Conservation (phyloP, 129 eudicot species). For the Tagetes erecta region DNA sequence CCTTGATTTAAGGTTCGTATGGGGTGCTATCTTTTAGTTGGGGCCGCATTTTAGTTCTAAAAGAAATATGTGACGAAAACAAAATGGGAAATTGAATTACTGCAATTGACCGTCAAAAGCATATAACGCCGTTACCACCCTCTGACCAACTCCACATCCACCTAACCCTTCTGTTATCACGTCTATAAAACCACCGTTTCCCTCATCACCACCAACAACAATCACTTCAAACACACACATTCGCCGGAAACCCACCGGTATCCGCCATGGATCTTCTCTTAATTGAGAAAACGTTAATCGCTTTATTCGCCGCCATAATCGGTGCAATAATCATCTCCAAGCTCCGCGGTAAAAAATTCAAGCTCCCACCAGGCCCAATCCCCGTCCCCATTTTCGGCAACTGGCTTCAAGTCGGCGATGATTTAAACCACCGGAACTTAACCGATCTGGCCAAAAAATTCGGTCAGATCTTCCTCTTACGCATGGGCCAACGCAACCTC, state of each 20-base stretch:
- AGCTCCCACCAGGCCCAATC: slow-evolving; percentile 86
- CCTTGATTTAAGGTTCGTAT: too few relatives aligned
- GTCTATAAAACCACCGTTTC: slow-evolving; percentile 21
- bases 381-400: slow-evolving; percentile 86
- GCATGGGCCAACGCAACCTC: slow-evolving; percentile 73
- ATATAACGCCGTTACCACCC: slow-evolving; percentile 25
- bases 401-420: slow-evolving; percentile 96
- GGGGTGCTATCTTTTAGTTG: too few relatives aligned
- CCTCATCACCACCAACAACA: not conserved
- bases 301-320: slow-evolving; percentile 52
- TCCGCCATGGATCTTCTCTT: slow-evolving; percentile 71
- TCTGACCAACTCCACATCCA: slow-evolving; percentile 28
- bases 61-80: too few relatives aligned
- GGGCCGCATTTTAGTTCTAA: too few relatives aligned
- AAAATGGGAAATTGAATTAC: not conserved
- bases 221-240: not conserved
- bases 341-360: slow-evolving; percentile 56
- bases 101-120: slow-evolving; percentile 25
- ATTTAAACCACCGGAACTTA: slow-evolving; percentile 72
- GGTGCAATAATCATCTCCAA: slow-evolving; percentile 66
- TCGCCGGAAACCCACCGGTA: slow-evolving; percentile 16
- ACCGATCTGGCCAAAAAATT: slow-evolving; percentile 60
- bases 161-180: slow-evolving; percentile 24
- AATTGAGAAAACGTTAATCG: slow-evolving; percentile 61
- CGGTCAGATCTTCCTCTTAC: slow-evolving; percentile 59